Base-by-base conservation (phyloP, 106 monocot genomes). In the Iris macrosiphon region DNA sequence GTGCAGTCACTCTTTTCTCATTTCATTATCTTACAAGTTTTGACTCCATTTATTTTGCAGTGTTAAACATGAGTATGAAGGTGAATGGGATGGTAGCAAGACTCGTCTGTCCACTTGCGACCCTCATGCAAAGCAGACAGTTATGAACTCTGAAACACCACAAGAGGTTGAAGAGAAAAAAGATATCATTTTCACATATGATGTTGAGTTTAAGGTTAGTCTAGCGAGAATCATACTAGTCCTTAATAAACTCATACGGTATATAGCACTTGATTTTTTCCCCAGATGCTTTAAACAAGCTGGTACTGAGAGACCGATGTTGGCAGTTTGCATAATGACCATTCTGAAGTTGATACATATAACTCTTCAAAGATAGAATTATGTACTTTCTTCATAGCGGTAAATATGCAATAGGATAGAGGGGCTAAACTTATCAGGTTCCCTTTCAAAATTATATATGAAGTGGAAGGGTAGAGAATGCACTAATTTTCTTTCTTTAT, bases 101-200 rank as follows among this genome's bases (percentile, higher is more conserved):
- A 98, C 86, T 40, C 82, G 86, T 18, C 40, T 90, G 49, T 64
- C 30, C 44, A 83, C 90, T 13, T 98, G 96, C 51, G 83, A 98
- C 49, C 96, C 96, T 66, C 90, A 90, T 70, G 59, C 75, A 25
- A 90, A 87, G 49, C 82, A 63, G 7, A 63, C 62, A 17, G 79
- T 96, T 67, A 35, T 73, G 19, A 80, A 72, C 52, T 90, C 96
- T 40, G 90, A 90, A 35, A 66, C 45, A 22, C 96, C 96, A 4
- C 96, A 90, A 54, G 96, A 83, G 67, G 83, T 96, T 18, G 86
- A 83, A 60, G 76, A 49, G 19, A 79, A 77, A 40, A 79, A 69
- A n/a, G 90, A 96, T 6, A 86, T 96, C 32, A 77, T 96, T 63
- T 96, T 96, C 72, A 90, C 96, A 6, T 96, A 86, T 72, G 90